Evolutionary conservation across 1,139 yeast genomes (phyloP).

Genomic region (Kluyveromyces sp.): DNA sequence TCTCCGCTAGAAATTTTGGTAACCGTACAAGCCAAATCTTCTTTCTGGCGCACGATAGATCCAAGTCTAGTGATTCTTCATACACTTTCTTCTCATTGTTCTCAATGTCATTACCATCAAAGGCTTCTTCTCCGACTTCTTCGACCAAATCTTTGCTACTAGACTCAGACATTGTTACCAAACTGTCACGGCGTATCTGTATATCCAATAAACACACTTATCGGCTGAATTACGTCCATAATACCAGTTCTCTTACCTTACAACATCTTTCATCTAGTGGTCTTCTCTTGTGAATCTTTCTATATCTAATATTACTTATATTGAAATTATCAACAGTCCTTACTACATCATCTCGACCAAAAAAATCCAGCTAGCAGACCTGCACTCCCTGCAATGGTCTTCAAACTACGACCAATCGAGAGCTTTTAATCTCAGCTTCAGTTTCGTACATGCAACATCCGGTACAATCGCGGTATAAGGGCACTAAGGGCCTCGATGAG

Average conservation of each 20-base stretch:
- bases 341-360: background rate
- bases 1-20: slow-evolving; percentile 78
- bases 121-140: slow-evolving; percentile 33
- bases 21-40: slow-evolving; percentile 90
- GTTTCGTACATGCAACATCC: background rate
- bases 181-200: background rate
- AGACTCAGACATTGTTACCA: slow-evolving; percentile 13
- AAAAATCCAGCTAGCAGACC: background rate
- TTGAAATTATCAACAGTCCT: no score
- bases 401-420: background rate
- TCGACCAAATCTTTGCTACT: slow-evolving; percentile 37
- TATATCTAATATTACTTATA: no score
- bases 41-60: slow-evolving; percentile 45
- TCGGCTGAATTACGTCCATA: no score
- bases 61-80: slow-evolving; percentile 59
- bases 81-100: slow-evolving; percentile 32
- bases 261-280: no score
- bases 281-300: no score
- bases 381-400: background rate
- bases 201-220: no score
- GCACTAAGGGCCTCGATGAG: background rate
- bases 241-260: no score
- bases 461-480: background rate
- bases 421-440: background rate
- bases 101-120: slow-evolving; percentile 38